Evolutionary conservation across 2,329 filamentous ascomycete genomes (phyloP).

Genomic region (Fusarium succisae): DNA sequence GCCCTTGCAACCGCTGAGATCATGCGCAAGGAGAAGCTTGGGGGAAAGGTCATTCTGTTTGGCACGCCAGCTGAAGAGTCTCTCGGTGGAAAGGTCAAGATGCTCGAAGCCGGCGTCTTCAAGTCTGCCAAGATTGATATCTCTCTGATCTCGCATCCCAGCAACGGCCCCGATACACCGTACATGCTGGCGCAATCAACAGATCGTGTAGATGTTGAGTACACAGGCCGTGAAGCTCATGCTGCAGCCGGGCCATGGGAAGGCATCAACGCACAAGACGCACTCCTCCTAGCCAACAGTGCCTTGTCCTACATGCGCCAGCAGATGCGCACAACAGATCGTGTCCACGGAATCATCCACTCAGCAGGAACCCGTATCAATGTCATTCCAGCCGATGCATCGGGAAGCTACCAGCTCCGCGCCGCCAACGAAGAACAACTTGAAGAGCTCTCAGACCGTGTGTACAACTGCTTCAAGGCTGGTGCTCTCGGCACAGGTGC

Average conservation of each 20-base stretch:
- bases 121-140: constrained; percentile 35
- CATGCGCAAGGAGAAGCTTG: constrained; percentile 29
- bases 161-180: constrained; percentile 11
- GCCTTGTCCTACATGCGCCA: constrained; percentile 32
- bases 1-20: constrained; percentile 30
- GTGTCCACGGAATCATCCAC: constrained; percentile 32
- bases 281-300: constrained; percentile 31
- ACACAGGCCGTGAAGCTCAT: constrained; percentile 19
- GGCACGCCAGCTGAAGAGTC: constrained; percentile 37
- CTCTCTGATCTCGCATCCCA: constrained; percentile 34
- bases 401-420: constrained; percentile 67
- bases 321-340: constrained; percentile 29
- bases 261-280: constrained; percentile 37
- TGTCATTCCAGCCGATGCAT: constrained; percentile 56
- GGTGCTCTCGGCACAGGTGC: constrained; percentile 45
- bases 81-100: constrained; percentile 33
- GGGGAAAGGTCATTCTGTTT: constrained; percentile 32
- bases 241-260: constrained; percentile 32
- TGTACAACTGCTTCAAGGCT: constrained; percentile 43
- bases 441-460: constrained; percentile 33
- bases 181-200: constrained; percentile 33
- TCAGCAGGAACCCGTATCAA: constrained; percentile 35
- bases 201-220: constrained; percentile 31
- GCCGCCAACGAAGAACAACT: constrained; percentile 50
- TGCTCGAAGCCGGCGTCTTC: constrained; percentile 32